Evolutionary conservation across 345 rosid genomes (phyloP).

Genomic region (Bretschneidera sinensis): DNA sequence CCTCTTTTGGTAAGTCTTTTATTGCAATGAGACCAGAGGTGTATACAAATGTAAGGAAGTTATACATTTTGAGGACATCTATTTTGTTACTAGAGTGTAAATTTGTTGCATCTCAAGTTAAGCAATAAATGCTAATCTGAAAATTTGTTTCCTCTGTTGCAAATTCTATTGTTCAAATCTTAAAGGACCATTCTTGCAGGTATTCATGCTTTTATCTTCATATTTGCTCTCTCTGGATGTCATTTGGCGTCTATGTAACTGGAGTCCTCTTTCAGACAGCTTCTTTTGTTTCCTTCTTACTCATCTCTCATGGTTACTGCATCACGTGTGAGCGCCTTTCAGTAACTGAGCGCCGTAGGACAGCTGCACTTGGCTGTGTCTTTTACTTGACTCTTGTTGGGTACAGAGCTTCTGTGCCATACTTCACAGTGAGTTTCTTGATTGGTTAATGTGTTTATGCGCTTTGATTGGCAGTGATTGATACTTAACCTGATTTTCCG

Average conservation of each 20-base stretch:
- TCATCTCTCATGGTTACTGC: conserved; percentile 91
- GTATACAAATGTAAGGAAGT: too few species aligned
- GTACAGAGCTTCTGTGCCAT: conserved; percentile 91
- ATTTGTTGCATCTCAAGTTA: neutral
- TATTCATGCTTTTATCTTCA: conserved; percentile 81
- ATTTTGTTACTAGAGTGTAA: too few species aligned
- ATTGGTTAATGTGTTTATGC: neutral
- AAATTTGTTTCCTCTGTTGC: neutral
- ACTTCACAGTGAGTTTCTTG: conserved; percentile 62
- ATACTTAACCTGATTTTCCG: too few species aligned
- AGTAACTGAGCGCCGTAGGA: conserved; percentile 63
- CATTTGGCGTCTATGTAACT: conserved; percentile 89
- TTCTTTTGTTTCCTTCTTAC: conserved; percentile 80
- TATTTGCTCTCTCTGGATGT: conserved; percentile 89
- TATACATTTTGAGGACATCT: too few species aligned
- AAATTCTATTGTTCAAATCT: conserved; percentile 4
- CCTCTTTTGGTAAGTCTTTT: conserved; percentile 71
- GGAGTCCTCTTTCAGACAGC: conserved; percentile 93
- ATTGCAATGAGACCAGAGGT: too few species aligned
- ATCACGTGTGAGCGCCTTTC: conserved; percentile 88
- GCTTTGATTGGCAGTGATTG: neutral
- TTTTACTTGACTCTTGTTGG: conserved; percentile 89
- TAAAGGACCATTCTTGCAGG: conserved; percentile 37
- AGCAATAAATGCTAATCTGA: neutral
- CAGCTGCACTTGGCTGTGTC: conserved; percentile 77